A percentile compares a stretch with the other conserved stretches of the same genome.
These are phyloP conservation scores for Debaryomyces hansenii DNA, from an alignment of 805 yeast genomes.

Conservation along the genomic window DNA sequence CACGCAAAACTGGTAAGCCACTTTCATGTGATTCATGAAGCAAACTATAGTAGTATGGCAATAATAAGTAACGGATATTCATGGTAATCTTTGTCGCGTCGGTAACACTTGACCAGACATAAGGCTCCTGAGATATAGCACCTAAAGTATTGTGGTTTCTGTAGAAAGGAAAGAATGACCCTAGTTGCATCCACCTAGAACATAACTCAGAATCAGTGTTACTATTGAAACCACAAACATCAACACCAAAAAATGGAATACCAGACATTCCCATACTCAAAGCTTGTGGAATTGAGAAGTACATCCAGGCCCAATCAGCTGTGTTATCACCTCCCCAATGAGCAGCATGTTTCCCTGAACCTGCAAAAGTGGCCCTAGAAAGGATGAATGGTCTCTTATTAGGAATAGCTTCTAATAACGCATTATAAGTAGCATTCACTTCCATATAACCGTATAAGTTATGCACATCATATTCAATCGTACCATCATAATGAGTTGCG, in stretches of 20 bases:
- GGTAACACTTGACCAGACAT: slow-evolving; percentile 26
- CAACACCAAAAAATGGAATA: slow-evolving; percentile 27
- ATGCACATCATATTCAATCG: slow-evolving; percentile 26
- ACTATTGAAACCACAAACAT: slow-evolving; percentile 25
- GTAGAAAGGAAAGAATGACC: slow-evolving; percentile 35
- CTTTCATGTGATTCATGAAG: slow-evolving; percentile 20
- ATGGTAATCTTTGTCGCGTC: slow-evolving; percentile 25
- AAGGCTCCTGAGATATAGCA: slow-evolving; percentile 28
- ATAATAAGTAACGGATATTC: slow-evolving; percentile 36
- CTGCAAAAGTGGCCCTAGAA: slow-evolving; percentile 21
- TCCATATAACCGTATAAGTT: slow-evolving; percentile 23
- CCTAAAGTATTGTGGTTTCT: slow-evolving; percentile 29
- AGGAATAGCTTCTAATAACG: slow-evolving; percentile 14
- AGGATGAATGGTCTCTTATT: slow-evolving; percentile 24
- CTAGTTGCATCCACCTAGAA: slow-evolving; percentile 32
- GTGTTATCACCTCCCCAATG: slow-evolving; percentile 28
- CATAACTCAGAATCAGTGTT: slow-evolving; percentile 25
- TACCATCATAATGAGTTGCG: slow-evolving; percentile 28
- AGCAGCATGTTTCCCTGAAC: slow-evolving; percentile 19
- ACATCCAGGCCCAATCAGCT: slow-evolving; percentile 18
- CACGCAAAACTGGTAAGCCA: slow-evolving; percentile 22
- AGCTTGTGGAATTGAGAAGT: slow-evolving; percentile 26
- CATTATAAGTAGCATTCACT: slow-evolving; percentile 19
- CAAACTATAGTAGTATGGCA: slow-evolving; percentile 27
- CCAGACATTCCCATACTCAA: slow-evolving; percentile 22